Evolutionary conservation across 140 eudicot species (phyloP).

Genomic region (Oenanthe javanica): DNA sequence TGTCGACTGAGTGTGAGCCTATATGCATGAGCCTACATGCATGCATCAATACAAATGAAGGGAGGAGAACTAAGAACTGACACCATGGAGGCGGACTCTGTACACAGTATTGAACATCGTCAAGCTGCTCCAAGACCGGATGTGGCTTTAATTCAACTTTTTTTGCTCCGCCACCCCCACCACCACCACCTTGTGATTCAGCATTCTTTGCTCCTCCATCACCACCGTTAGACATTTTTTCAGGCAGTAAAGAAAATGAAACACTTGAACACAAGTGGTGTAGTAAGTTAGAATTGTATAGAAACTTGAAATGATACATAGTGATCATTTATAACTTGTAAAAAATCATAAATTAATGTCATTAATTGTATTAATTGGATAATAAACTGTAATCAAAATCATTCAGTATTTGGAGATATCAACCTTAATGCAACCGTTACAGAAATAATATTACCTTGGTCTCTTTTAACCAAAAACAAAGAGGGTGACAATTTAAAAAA

Average conservation of each 20-base stretch:
- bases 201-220: background rate
- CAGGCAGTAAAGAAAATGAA: background rate
- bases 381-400: background rate
- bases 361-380: background rate
- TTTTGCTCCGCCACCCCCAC: constrained; percentile 10
- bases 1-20: too few relatives aligned
- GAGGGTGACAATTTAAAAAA: background rate
- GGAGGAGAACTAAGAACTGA: constrained; percentile 16
- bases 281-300: background rate
- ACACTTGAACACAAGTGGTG: background rate
- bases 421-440: background rate
- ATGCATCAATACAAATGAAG: background rate
- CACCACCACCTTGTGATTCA: background rate
- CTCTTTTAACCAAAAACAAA: background rate
- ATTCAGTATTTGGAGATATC: background rate
- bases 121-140: constrained; percentile 53
- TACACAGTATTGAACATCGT: constrained; percentile 56
- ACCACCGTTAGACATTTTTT: background rate
- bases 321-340: constrained; percentile 4
- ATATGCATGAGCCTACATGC: too few relatives aligned
- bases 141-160: constrained; percentile 43
- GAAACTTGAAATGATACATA: background rate
- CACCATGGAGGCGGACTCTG: constrained; percentile 90
- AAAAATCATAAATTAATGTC: background rate
- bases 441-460: background rate